phyloP scores from a whole-genome alignment of 768 basidiomycete genomes.

The Mycena sanguinolenta region DNA sequence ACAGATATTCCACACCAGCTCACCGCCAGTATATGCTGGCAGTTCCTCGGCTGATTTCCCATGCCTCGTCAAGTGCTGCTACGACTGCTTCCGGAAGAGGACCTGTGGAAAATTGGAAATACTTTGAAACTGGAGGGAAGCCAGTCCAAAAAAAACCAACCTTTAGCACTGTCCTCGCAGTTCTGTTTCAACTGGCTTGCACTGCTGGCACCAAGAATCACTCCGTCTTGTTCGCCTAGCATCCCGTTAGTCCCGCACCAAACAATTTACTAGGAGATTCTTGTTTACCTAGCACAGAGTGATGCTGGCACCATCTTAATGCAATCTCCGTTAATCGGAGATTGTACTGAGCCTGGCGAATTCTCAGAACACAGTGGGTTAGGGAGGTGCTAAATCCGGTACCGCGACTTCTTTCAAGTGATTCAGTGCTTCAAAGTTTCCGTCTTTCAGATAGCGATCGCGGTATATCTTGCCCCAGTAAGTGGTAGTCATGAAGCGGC shows the following conservation, averaged over 20 bases:
- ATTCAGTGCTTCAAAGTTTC: slow-evolving; percentile 59
- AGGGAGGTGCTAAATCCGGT: slow-evolving; percentile 32
- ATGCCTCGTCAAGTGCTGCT: slow-evolving; percentile 63
- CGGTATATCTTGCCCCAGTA: slow-evolving; percentile 60
- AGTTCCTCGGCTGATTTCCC: slow-evolving; percentile 51
- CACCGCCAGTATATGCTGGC: slow-evolving; percentile 55
- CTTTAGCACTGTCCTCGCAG: slow-evolving; percentile 59
- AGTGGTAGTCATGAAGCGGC: slow-evolving; percentile 57
- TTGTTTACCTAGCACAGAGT: slow-evolving; percentile 51
- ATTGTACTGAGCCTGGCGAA: slow-evolving; percentile 52
- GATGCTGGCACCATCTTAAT: slow-evolving; percentile 66
- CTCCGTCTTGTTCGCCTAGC: slow-evolving; percentile 51
- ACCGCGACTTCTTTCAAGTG: slow-evolving; percentile 57
- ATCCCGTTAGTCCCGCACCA: background rate
- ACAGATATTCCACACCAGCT: slow-evolving; percentile 12
- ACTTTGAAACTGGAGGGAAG: background rate
- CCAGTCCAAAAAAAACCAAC: background rate
- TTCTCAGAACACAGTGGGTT: background rate
- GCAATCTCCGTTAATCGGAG: slow-evolving; percentile 64
- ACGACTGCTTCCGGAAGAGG: slow-evolving; percentile 67
- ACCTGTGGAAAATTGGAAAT: slow-evolving; percentile 49
- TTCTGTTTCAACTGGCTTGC: slow-evolving; percentile 59
- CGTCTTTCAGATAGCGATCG: slow-evolving; percentile 58
- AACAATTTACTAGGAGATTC: background rate
- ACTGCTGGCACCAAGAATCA: slow-evolving; percentile 65